Evolutionary conservation across 495 filamentous ascomycete genomes (phyloP).

Genomic region (Annulohypoxylon bovei): DNA sequence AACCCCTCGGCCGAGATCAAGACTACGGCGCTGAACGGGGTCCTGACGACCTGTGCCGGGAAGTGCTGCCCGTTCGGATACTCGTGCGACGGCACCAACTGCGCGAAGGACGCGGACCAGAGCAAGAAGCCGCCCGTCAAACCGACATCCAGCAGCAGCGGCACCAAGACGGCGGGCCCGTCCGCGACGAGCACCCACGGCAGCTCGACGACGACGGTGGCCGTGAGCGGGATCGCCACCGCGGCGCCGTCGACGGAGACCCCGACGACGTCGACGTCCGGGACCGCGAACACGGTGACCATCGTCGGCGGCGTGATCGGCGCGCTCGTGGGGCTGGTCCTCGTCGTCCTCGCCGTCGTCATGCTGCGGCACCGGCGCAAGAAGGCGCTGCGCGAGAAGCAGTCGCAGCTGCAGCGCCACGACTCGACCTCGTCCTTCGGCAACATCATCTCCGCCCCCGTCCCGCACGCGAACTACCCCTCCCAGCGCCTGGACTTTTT

Average conservation of each 20-base stretch:
- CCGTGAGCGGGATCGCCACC: conserved; percentile 19
- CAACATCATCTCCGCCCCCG: conserved; percentile 57
- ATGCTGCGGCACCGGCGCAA: conserved; percentile 40
- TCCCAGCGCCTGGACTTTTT: conserved; percentile 51
- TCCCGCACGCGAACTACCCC: conserved; percentile 48
- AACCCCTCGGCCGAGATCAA: conserved; percentile 73
- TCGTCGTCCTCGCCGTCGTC: conserved; percentile 32
- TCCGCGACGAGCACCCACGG: conserved; percentile 21
- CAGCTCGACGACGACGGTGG: conserved; percentile 21
- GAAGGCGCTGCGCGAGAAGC: conserved; percentile 36
- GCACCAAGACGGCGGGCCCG: conserved; percentile 45
- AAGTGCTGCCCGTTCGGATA: conserved; percentile 80
- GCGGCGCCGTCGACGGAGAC: conserved; percentile 14
- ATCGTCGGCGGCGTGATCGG: conserved; percentile 47
- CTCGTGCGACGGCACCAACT: conserved; percentile 64
- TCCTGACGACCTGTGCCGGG: conserved; percentile 66
- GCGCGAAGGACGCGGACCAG: conserved; percentile 53
- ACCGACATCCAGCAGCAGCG: conserved; percentile 27
- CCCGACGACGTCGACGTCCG: conserved; percentile 19
- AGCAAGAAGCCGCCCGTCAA: conserved; percentile 49
- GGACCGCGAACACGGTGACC: conserved; percentile 38
- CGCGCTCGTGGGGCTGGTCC: conserved; percentile 41
- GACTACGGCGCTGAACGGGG: conserved; percentile 68
- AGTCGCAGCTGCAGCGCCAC: conserved; percentile 32
- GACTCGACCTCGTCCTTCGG: conserved; percentile 58